Evolutionary conservation across 371 early-diverging fungal genomes (phyloP), one percentile per base, ranked within the genome.

Genomic region (Rhizoclosmatium hyalinum): DNA sequence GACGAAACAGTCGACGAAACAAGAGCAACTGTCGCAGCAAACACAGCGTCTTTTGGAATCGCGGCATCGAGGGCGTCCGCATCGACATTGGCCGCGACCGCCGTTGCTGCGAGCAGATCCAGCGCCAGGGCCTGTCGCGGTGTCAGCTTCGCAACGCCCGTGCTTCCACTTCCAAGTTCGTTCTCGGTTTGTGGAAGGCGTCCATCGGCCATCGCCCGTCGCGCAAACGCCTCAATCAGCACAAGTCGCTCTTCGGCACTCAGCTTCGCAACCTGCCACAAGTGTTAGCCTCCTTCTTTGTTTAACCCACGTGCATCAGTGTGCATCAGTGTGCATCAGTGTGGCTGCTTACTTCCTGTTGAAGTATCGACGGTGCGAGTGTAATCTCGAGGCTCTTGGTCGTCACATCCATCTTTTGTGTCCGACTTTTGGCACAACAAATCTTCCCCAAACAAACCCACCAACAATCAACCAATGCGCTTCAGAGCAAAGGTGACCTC

Each of bases 401-500:
- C 32, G 32, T 32, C 32, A 32, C 32, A 32, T 32, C 32, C 32
- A 32, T 32, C 32, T 32, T 32, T 32, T 32, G 32, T 32, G 32
- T 32, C 32, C 32, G 32, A 32, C 32, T 32, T 32, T 32, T 32
- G 32, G 32, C 32, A 32, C 32, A 32, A 32, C 32, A 32, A 32
- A 32, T 1, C 32, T 32, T 32, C 32, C 32, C 32, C 32, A 32
- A 32, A 32, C 32, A 32, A 32, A 32, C 32, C 17, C 6, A 50
- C 6, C 12, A 50, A 50, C 17, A 50, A 50, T 50, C 50, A 17
- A 50, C 12, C 50, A 65, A 65, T 65, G 65, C 32, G 65, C 41
- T 65, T 65, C 43, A 24, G 65, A 42, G 65, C 65, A 65, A 65
- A 65, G 61, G 61, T 41, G 8, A 1, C 1, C 32, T 32, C 32